phyloP scores from a whole-genome alignment of 2,329 filamentous ascomycete species.

The Podosphaera leucotricha region DNA sequence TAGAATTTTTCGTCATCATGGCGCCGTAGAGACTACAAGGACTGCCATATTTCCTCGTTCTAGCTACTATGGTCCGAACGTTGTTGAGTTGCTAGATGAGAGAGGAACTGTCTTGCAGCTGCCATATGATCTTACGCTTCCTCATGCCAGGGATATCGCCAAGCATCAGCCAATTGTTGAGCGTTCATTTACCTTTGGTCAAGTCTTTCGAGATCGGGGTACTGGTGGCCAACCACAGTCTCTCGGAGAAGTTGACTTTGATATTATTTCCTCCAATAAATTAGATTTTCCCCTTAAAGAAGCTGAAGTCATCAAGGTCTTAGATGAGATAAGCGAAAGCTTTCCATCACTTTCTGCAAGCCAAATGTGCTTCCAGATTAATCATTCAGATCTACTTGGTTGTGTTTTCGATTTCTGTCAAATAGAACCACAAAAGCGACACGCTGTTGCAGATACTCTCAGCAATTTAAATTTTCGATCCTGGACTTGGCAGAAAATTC shows the following conservation, averaged over 20 bases:
- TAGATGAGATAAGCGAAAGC: conserved; percentile 68
- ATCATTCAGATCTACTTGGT: conserved; percentile 68
- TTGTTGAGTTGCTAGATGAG: conserved; percentile 58
- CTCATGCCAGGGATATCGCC: conserved; percentile 65
- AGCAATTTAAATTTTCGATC: conserved; percentile 70
- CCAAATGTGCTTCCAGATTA: conserved; percentile 72
- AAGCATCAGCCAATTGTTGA: conserved; percentile 43
- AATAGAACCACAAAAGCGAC: conserved; percentile 43
- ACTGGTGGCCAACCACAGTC: conserved; percentile 62
- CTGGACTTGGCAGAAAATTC: conserved; percentile 62
- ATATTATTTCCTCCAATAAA: conserved; percentile 68
- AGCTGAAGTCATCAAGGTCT: conserved; percentile 77
- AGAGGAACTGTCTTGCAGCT: conserved; percentile 77
- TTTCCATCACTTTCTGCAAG: conserved; percentile 52
- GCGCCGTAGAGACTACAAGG: conserved; percentile 58
- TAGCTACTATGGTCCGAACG: conserved; percentile 48
- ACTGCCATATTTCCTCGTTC: conserved; percentile 64
- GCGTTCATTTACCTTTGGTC: conserved; percentile 69
- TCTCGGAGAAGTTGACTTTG: conserved; percentile 83
- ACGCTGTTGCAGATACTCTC: conserved; percentile 56
- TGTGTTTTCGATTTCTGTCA: conserved; percentile 79
- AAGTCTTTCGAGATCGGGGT: conserved; percentile 58
- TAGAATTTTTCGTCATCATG: conserved; percentile 68
- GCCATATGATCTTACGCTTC: conserved; percentile 81
- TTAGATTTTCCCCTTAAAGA: conserved; percentile 73